phyloP scores from a whole-genome alignment of 176 grass and related monocot genomes.

The barley (Hordeum vulgare) region MorexV3_pseudomolecules_assembly NC_058518.1:501599777-501600276 shows the following conservation, averaged over 20 bases:
- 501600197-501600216: too few relatives aligned
- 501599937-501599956: too few relatives aligned
- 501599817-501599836: too few relatives aligned
- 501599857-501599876: constrained; percentile 48
- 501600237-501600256: too few relatives aligned
- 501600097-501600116: too few relatives aligned
- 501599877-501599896: constrained; percentile 65
- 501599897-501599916: constrained; percentile 41
- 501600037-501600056: too few relatives aligned
- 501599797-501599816: too few relatives aligned
- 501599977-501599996: constrained; percentile 50
- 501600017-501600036: neutral
- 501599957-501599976: constrained; percentile 47
- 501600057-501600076: neutral
- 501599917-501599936: constrained; percentile 56
- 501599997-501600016: constrained; percentile 56
- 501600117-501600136: neutral
- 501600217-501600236: too few relatives aligned
- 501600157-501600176: too few relatives aligned
- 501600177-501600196: too few relatives aligned
- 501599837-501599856: neutral
- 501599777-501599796: too few relatives aligned
- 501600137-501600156: neutral
- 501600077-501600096: neutral
- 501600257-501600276: too few relatives aligned